Percentiles rank a stretch among this genome's conserved stretches.
Evolutionary conservation across 768 basidiomycete genomes (phyloP).

Genomic region (Suillus discolor): DNA sequence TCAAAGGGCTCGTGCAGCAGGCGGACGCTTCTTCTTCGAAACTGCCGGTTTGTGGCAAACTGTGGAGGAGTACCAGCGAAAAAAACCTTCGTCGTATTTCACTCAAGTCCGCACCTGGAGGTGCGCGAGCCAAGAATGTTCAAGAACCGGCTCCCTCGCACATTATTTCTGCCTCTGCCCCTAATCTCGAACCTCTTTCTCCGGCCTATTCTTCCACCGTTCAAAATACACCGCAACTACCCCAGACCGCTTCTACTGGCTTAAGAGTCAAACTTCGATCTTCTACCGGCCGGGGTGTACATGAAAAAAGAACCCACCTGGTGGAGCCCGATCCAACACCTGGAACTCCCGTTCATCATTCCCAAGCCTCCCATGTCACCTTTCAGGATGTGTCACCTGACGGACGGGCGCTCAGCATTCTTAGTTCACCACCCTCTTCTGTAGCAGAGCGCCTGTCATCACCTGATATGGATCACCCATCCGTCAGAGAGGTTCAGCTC

Average conservation of each 20-base stretch:
- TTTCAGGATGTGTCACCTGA: not conserved
- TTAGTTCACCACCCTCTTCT: not conserved
- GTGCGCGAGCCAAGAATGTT: not conserved
- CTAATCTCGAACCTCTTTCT: not conserved
- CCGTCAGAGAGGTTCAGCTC: not conserved
- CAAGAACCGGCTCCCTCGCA: not conserved
- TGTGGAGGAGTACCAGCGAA: conserved; percentile 3
- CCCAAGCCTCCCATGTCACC: not conserved
- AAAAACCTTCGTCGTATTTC: conserved; percentile 1
- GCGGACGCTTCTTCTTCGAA: not conserved
- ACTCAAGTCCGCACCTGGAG: not conserved
- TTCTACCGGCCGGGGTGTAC: not conserved
- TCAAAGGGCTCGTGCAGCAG: conserved; percentile 3
- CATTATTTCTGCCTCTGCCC: not conserved
- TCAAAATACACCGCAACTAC: not conserved
- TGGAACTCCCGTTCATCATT: not conserved
- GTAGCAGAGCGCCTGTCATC: not conserved
- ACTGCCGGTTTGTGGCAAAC: not conserved
- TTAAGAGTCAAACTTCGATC: conserved; percentile 2
- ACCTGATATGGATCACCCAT: not conserved
- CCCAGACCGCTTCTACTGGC: not conserved
- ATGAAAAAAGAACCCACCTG: not conserved
- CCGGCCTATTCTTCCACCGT: not conserved
- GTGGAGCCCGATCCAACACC: not conserved
- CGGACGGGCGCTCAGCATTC: not conserved